Evolutionary conservation across 352 stramenopile genomes (phyloP).

Genomic region (Globisporangium cystogenes): DNA sequence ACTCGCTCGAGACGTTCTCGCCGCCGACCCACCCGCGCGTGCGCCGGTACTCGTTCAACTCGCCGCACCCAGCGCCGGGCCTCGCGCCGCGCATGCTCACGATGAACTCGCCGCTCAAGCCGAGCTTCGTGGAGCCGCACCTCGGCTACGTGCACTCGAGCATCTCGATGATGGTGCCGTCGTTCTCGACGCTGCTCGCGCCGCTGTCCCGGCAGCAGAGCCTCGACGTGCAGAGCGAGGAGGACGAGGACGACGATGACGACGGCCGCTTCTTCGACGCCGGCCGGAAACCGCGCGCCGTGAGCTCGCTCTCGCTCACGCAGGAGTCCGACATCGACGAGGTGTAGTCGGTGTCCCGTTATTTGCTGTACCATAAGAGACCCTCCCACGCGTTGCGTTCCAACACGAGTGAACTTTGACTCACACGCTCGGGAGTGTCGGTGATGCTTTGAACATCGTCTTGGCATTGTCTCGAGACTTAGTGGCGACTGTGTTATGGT

Average conservation of each 20-base stretch:
- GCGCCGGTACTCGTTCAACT: constrained; percentile 12
- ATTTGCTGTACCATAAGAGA: constrained; percentile 5
- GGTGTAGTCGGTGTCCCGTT: constrained; percentile 1
- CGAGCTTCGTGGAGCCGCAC: constrained; percentile 9
- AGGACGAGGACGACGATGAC: constrained; percentile 3
- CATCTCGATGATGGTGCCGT: constrained; percentile 9
- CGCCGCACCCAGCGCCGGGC: constrained; percentile 3
- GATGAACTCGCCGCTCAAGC: constrained; percentile 10
- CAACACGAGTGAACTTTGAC: not conserved
- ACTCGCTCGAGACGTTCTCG: constrained; percentile 10
- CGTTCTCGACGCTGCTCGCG: constrained; percentile 5
- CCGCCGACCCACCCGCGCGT: constrained; percentile 7
- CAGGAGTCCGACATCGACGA: constrained; percentile 10
- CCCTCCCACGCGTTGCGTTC: not conserved
- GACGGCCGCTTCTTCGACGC: not conserved
- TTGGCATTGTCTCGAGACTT: too few relatives aligned
- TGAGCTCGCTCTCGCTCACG: not conserved
- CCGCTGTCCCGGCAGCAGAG: constrained; percentile 9
- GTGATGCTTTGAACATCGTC: too few relatives aligned
- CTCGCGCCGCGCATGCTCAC: constrained; percentile 4
- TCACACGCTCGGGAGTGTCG: too few relatives aligned
- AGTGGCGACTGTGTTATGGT: too few relatives aligned
- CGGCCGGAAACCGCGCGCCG: not conserved
- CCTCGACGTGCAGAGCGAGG: constrained; percentile 9
- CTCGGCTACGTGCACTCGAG: constrained; percentile 11